These are phyloP conservation scores for Nicotiana undulata DNA, from an alignment of 257 asterid genomes.

Conservation along the genomic window DNA sequence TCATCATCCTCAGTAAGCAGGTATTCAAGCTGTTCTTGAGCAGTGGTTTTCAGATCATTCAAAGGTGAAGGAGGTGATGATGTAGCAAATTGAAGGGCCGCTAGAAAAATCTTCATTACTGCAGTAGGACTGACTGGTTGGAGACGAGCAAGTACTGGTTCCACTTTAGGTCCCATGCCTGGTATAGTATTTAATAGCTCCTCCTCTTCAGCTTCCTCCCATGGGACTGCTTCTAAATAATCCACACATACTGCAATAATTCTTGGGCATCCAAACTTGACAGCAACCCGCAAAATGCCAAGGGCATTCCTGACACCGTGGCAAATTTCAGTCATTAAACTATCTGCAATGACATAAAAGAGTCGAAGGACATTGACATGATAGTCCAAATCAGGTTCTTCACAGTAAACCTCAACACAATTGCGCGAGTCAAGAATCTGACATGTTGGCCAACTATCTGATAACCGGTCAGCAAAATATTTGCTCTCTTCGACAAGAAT, in stretches of 20 bases:
- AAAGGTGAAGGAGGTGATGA: slow-evolving; percentile 46
- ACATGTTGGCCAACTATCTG: slow-evolving; percentile 79
- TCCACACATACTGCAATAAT: slow-evolving; percentile 55
- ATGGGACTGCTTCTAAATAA: slow-evolving; percentile 87
- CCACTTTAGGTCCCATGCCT: slow-evolving; percentile 57
- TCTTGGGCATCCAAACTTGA: slow-evolving; percentile 64
- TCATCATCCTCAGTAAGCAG: slow-evolving; percentile 90
- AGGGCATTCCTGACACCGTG: slow-evolving; percentile 63
- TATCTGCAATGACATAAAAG: slow-evolving; percentile 36
- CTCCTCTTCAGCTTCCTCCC: slow-evolving; percentile 96
- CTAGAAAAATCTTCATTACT: slow-evolving; percentile 40
- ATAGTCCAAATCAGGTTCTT: slow-evolving; percentile 62
- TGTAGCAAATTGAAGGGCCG: slow-evolving; percentile 69
- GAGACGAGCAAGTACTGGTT: slow-evolving; percentile 65
- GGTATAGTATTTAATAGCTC: slow-evolving; percentile 73
- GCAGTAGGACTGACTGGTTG: slow-evolving; percentile 54
- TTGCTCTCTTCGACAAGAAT: slow-evolving; percentile 50
- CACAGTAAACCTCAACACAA: slow-evolving; percentile 81
- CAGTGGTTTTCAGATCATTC: slow-evolving; percentile 61
- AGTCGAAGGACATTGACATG: slow-evolving; percentile 56
- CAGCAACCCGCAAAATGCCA: slow-evolving; percentile 58
- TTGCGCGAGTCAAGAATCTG: slow-evolving; percentile 81
- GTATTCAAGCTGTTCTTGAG: slow-evolving; percentile 89
- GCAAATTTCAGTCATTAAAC: slow-evolving; percentile 33
- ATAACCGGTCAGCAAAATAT: slow-evolving; percentile 71